phyloP scores from a whole-genome alignment of 768 basidiomycete species.

The Boletellus emodensis region DNA sequence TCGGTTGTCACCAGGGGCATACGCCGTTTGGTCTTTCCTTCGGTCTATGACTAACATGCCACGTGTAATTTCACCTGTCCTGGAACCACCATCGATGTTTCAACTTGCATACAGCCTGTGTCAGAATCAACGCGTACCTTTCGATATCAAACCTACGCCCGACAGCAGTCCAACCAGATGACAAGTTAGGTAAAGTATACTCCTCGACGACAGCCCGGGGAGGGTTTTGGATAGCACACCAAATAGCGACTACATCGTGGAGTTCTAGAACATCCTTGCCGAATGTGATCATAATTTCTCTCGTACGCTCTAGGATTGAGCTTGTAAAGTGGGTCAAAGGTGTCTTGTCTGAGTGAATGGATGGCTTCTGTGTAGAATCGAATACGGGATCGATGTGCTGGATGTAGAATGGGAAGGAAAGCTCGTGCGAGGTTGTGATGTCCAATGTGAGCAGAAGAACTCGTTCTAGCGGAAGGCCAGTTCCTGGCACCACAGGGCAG shows the following conservation, averaged over 20 bases:
- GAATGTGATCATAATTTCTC: slow-evolving; percentile 72
- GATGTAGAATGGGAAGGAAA: slow-evolving; percentile 67
- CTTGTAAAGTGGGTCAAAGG: slow-evolving; percentile 76
- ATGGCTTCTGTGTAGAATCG: slow-evolving; percentile 45
- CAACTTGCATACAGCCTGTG: not conserved
- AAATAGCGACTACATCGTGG: slow-evolving; percentile 86
- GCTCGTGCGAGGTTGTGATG: slow-evolving; percentile 74
- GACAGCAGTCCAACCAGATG: slow-evolving; percentile 53
- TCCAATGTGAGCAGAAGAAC: slow-evolving; percentile 76
- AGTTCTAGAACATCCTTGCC: slow-evolving; percentile 86
- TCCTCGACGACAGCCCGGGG: slow-evolving; percentile 35
- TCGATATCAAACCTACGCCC: slow-evolving; percentile 64
- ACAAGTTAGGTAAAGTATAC: slow-evolving; percentile 27
- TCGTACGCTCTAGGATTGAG: slow-evolving; percentile 68
- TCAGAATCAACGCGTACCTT: slow-evolving; percentile 39
- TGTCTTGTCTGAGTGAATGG: slow-evolving; percentile 43
- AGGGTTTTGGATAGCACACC: slow-evolving; percentile 78
- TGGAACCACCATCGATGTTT: slow-evolving; percentile 19
- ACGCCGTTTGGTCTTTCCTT: slow-evolving; percentile 59
- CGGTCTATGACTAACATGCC: slow-evolving; percentile 88
- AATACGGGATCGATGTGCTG: slow-evolving; percentile 60
- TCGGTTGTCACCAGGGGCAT: slow-evolving; percentile 63
- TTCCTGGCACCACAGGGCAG: slow-evolving; percentile 34
- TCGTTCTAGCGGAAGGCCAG: slow-evolving; percentile 58
- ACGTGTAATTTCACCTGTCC: slow-evolving; percentile 73